Evolutionary conservation across 2,329 filamentous ascomycete species (phyloP), one percentile per base, ranked within the genome.

Genomic region (Lachnellula cervina): DNA sequence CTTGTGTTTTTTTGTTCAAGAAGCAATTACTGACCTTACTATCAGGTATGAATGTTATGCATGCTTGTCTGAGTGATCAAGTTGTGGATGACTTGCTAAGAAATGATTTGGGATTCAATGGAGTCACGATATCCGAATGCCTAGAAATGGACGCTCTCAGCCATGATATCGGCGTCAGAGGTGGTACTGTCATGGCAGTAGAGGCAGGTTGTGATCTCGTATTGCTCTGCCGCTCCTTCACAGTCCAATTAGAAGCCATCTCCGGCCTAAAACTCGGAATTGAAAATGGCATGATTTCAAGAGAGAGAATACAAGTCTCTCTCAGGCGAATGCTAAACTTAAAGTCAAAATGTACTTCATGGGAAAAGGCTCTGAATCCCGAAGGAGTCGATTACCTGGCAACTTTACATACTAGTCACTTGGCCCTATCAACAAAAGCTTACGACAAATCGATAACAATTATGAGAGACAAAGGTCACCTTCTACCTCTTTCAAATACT

Each of bases 61-160:
- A 97, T 70, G 93, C 93, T 32, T 97, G 90, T 69, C 77, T 97
- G 88, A 97, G 64, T 96, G 91, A 97, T 60, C 90, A 96, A 70
- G 90, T 97, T 1, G 91, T 97, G 3, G 89, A 96, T 67, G 90
- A 94, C 56, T 75, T 97, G 21, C 77, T 97, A 3, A 83, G 93
- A n/a, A 87, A 88, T 57, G 91, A 97, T 62, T 80, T 97, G 23
- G 88, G 88, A 2, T 97, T 97, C 65, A 83, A 90, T 49, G 93
- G 93, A 1, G 92, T 97, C 2, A 91, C 94, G 23, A 90, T 97
- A 49, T 97, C 92, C 0, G 93, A 97, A 69, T 97, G 93, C 63
- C 75, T 97, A 7, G 93, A 97, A 70, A 97, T 97, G 93, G 92
- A 97, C 68, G 91, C 92, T 0, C 80, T 97, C 8, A 94, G 90